Evolutionary conservation across 108 stramenopile species (phyloP), one percentile per base, ranked within the genome.

Genomic region (Nitzschia putrida): DNA sequence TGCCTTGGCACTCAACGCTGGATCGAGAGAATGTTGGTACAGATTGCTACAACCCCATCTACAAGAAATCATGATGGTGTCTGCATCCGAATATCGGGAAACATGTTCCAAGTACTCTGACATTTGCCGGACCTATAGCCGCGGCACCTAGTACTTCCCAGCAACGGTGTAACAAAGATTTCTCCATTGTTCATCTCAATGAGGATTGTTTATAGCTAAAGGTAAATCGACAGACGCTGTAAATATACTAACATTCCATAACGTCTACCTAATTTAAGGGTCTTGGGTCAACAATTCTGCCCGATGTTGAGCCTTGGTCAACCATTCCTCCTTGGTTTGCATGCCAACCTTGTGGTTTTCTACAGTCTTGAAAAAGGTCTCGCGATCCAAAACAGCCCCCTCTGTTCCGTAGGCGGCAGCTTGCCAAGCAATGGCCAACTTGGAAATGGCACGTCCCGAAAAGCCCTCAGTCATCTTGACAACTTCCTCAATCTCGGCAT

Each of bases 381-480:
- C 90, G 37, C 81, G 73, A 53, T 88, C 85, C 66, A 95, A 78
- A 22, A 93, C 79, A 2, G 91, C 94, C 20, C 90, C 94, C 53
- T 90, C 92, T 2, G 89, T 93, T 29, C 98, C 99, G 68, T 97
- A 98, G 5, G 97, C 98, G 9, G 97, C 97, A 2, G 97, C 95
- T 83, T 99, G 98, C 97, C 97, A 98, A 7, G 97, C 97, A 71
- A 98, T 97, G 37, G 96, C 97, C 38, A 99, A 81, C 82, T 99
- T 99, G 51, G 93, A 85, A 66, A 99, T 98, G 53, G 96, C 97
- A 66, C 99, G 95, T 49, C 99, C 96, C 21, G 93, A 94, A 69
- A 96, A 97, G 68, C 96, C 96, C 53, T 96, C 91, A n/a, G 96
- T 97, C 38, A 69, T 66, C 57, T 83, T 69, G 3, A 97, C 97